Conservation (phyloP, 2,329 filamentous ascomycete genomes). For the Paraconiothyrium sp. region DNA sequence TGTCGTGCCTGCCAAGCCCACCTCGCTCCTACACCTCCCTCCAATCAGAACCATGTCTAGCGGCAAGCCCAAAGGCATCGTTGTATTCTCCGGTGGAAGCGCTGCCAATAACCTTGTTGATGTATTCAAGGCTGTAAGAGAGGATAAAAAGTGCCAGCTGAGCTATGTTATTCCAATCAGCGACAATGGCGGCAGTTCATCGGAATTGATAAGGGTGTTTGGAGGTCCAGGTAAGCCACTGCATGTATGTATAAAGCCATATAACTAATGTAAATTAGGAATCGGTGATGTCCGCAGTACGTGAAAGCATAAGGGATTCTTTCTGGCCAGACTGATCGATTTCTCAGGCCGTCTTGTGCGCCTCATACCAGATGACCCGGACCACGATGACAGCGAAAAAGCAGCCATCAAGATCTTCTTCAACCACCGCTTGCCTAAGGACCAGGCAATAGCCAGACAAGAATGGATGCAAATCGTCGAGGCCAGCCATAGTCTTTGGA, state of each 20-base stretch:
- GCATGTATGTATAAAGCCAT: background rate
- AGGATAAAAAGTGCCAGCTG: conserved; percentile 72
- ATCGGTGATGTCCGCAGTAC: conserved; percentile 79
- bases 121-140: conserved; percentile 73
- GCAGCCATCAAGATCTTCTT: conserved; percentile 83
- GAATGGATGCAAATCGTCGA: conserved; percentile 94
- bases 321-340: conserved; percentile 11
- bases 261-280: conserved; percentile 43
- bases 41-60: conserved; percentile 32
- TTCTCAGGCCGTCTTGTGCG: conserved; percentile 81
- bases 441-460: conserved; percentile 67
- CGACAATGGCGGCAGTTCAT: conserved; percentile 94
- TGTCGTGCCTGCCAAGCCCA: conserved; percentile 28
- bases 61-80: conserved; percentile 65
- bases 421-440: conserved; percentile 80
- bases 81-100: conserved; percentile 90
- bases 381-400: conserved; percentile 63
- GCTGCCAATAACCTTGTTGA: conserved; percentile 96
- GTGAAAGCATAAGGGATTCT: conserved; percentile 35
- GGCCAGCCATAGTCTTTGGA: conserved; percentile 80
- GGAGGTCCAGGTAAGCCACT: conserved; percentile 79
- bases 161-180: conserved; percentile 94
- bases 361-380: conserved; percentile 75
- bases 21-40: conserved; percentile 21
- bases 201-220: conserved; percentile 92